A percentile compares a stretch with the other conserved stretches of the same genome.
Conservation (phyloP, 306 rosid species). For the Spatholobus suberectus region DNA sequence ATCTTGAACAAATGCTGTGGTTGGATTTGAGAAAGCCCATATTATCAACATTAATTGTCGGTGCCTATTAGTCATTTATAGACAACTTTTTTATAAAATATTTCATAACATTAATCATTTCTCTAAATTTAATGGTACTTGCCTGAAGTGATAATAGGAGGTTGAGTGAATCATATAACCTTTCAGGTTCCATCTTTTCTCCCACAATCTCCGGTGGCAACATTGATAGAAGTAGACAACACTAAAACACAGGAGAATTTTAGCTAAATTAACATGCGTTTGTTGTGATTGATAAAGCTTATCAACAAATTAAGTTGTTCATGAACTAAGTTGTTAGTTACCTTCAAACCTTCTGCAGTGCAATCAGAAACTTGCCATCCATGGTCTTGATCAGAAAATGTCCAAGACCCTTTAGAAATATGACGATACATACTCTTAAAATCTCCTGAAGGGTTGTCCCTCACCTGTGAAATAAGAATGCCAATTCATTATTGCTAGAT, state of each 20-base stretch:
- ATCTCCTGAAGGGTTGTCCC: constrained; percentile 65
- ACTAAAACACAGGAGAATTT: constrained; percentile 43
- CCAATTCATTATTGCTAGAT: neutral
- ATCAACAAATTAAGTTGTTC: neutral
- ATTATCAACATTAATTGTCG: neutral
- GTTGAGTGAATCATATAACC: constrained; percentile 69
- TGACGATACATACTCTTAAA: constrained; percentile 72
- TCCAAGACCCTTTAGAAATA: constrained; percentile 86
- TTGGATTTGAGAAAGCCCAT: neutral
- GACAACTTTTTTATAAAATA: neutral
- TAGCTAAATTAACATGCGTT: neutral
- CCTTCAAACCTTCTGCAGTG: constrained; percentile 82
- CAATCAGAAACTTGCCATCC: constrained; percentile 95
- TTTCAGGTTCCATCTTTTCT: constrained; percentile 65
- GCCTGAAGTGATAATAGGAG: constrained; percentile 71
- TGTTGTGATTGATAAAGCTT: neutral
- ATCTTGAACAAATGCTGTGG: neutral
- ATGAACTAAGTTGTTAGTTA: constrained; percentile 6
- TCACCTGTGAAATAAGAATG: constrained; percentile 45
- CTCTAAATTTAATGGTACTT: constrained; percentile 8
- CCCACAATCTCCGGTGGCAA: constrained; percentile 72
- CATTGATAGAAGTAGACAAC: constrained; percentile 66
- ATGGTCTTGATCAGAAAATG: constrained; percentile 82
- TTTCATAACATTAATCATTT: neutral
- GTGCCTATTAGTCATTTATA: neutral